phyloP scores from a whole-genome alignment of 257 asterid species.

The Capsicum rhomboideum region DNA sequence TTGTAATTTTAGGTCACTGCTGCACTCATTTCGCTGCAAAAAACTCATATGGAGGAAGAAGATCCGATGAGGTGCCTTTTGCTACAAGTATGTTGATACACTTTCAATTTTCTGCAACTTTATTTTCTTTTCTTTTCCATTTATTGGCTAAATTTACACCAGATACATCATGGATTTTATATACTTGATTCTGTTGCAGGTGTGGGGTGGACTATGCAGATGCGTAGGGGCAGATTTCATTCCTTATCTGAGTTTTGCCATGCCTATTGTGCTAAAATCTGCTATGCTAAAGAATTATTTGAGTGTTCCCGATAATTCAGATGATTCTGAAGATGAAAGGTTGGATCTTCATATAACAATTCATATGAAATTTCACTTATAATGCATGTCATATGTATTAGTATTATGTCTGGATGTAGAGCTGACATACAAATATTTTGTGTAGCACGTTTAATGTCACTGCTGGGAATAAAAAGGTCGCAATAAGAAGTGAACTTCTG shows the following conservation, averaged over 20 bases:
- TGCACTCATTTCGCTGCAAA: not conserved
- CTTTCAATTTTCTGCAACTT: not conserved
- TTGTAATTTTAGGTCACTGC: not conserved
- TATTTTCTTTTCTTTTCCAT: not conserved
- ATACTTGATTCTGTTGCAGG: not conserved
- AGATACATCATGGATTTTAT: not conserved
- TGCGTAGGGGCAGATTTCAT: not conserved
- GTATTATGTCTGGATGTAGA: not conserved
- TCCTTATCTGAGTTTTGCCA: not conserved
- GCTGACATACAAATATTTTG: not conserved
- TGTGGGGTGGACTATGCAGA: constrained; percentile 1
- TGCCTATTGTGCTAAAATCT: not conserved
- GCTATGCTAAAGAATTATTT: not conserved
- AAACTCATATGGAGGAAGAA: not conserved
- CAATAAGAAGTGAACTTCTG: not conserved
- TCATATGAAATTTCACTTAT: not conserved
- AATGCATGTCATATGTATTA: not conserved
- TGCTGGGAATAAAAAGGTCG: not conserved
- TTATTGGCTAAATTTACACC: not conserved
- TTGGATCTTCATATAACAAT: not conserved
- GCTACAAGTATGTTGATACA: not conserved
- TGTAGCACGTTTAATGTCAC: not conserved
- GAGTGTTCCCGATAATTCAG: not conserved
- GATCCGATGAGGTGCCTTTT: not conserved
- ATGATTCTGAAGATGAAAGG: constrained; percentile 3